Conservation (phyloP, 2,329 filamentous ascomycete species). For the Bertia moriformis region DNA sequence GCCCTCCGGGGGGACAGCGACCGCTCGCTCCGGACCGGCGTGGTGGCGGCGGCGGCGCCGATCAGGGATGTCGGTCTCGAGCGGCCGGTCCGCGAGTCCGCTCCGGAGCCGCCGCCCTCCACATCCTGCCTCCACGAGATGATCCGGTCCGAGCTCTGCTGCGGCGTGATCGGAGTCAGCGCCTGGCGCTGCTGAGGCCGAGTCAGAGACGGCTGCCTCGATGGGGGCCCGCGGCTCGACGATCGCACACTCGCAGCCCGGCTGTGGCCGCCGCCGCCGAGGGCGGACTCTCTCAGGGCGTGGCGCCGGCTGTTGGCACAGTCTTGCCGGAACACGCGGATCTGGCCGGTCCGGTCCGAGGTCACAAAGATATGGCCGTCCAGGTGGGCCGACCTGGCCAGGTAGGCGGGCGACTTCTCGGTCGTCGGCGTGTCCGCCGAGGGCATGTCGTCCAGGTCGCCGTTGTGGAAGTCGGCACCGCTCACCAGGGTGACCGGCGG, state of each 20-base stretch:
- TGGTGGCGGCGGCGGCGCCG: constrained; percentile 10
- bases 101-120: constrained; percentile 27
- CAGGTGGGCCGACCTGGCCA: constrained; percentile 60
- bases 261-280: constrained; percentile 40
- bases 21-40: constrained; percentile 30
- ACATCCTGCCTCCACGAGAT: constrained; percentile 70
- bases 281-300: constrained; percentile 64
- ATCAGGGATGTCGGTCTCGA: constrained; percentile 17
- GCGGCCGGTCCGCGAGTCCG: constrained; percentile 15
- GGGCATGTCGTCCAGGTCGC: constrained; percentile 9
- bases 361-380: constrained; percentile 86
- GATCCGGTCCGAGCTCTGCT: constrained; percentile 55
- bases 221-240: constrained; percentile 29
- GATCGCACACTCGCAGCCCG: constrained; percentile 42
- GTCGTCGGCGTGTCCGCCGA: constrained; percentile 21
- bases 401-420: constrained; percentile 62
- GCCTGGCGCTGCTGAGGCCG: constrained; percentile 10
- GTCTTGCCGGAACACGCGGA: constrained; percentile 92
- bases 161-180: constrained; percentile 13
- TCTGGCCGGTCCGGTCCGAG: constrained; percentile 71
- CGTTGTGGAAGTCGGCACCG: constrained; percentile 3
- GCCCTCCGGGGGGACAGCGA: constrained; percentile 37
- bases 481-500: constrained; percentile 74
- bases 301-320: constrained; percentile 73
- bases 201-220: constrained; percentile 40